Percentiles rank a stretch among this genome's conserved stretches.
Evolutionary conservation across 2,329 filamentous ascomycete genomes (phyloP).

Genomic region (Arthrobotrys sphaeroides): DNA sequence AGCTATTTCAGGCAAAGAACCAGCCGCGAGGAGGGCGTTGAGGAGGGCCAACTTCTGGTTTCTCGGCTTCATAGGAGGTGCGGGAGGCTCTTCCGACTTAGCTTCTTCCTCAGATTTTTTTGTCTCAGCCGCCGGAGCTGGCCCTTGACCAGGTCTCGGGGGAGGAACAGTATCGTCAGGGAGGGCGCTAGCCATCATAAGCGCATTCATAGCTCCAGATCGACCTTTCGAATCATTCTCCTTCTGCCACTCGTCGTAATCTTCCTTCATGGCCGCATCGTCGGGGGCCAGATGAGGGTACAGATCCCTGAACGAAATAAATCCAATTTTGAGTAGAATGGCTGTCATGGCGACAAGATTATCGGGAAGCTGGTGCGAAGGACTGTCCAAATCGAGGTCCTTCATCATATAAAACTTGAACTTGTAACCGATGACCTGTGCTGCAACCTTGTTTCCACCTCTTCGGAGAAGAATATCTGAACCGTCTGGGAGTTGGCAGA

Average conservation of each 20-base stretch:
- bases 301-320: constrained; percentile 88
- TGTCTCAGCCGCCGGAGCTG: constrained; percentile 66
- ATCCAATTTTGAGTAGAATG: constrained; percentile 94
- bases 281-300: constrained; percentile 95
- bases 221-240: constrained; percentile 82
- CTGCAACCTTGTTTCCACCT: constrained; percentile 84
- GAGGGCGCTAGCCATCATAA: constrained; percentile 85
- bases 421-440: constrained; percentile 96
- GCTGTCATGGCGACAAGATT: constrained; percentile 93
- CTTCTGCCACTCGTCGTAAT: constrained; percentile 73
- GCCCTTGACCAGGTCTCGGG: constrained; percentile 65
- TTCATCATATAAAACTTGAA: constrained; percentile 90
- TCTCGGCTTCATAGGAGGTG: constrained; percentile 62
- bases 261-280: constrained; percentile 74
- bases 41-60: constrained; percentile 90
- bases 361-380: constrained; percentile 71
- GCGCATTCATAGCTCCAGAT: constrained; percentile 79
- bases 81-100: constrained; percentile 62
- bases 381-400: constrained; percentile 69
- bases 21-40: constrained; percentile 85
- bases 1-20: constrained; percentile 88
- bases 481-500: constrained; percentile 72
- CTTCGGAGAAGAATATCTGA: constrained; percentile 43
- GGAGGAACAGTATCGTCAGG: constrained; percentile 77
- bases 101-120: constrained; percentile 65